Evolutionary conservation across 2,329 filamentous ascomycete genomes (phyloP), one percentile per base, ranked within the genome.

Genomic region (Huntiella abstrusa): DNA sequence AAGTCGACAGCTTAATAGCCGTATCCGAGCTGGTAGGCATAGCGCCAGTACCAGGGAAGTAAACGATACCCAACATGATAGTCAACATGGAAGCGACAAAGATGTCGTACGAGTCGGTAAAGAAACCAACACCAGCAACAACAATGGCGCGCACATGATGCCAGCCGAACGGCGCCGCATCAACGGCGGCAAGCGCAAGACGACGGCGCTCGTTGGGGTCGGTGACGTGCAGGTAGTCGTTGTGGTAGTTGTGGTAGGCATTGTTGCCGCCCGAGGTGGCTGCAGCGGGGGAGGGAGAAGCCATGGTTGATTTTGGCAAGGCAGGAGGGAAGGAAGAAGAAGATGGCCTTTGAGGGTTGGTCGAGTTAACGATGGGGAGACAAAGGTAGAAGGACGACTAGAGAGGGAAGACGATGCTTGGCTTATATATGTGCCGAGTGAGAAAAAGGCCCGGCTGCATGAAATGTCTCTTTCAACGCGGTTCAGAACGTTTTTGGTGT

Each of bases 91-190:
- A 48, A 33, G 46, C 40, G n/a, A 48, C 41, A 80, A 91, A 91
- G 64, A 86, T 83, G 57, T 82, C 78, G 62, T 87, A 88, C 3
- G 81, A 81, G 58, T 88, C 84, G 12, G 83, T 88, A 63, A 91
- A 91, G 73, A 92, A 91, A 54, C 83, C 84, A 51, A 88, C 80
- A 55, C 84, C 83, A 28, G 83, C 83, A 17, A 88, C 83, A 6
- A 83, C 64, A 46, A 83, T 73, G 49, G 83, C 80, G 36, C 83
- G 73, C 49, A 87, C 73, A 57, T 91, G 83, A 58, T 86, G 84
- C 82, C 83, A 88, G 56, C 83, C 80, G 51, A 88, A 87, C 3
- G 77, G 77, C 7, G 81, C 82, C 64, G 80, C 80, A 65, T 88
- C 83, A 54, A 88, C 80, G 62, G 87, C 80, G 34, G 81, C 80